A percentile compares a stretch with the other conserved stretches of the same genome.
phyloP scores from a whole-genome alignment of 2,329 filamentous ascomycete genomes.

The Colletotrichum destructivum region DNA sequence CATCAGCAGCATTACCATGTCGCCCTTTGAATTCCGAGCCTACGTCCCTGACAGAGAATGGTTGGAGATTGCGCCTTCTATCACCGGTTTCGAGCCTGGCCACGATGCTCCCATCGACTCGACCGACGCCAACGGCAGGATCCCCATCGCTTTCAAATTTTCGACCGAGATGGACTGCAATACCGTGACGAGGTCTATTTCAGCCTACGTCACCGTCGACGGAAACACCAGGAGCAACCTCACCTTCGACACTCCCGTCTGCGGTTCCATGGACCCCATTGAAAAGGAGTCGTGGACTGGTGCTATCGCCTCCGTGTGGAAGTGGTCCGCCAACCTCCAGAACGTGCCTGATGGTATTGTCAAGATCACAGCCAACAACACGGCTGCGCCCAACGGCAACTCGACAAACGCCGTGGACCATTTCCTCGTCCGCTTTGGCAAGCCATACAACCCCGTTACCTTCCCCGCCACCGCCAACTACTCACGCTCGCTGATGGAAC shows the following conservation, averaged over 20 bases:
- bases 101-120: conserved; percentile 72
- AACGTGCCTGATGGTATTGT: conserved; percentile 75
- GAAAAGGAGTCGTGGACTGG: conserved; percentile 61
- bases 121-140: conserved; percentile 58
- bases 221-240: conserved; percentile 59
- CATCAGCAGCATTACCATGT: conserved; percentile 65
- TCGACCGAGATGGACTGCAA: conserved; percentile 74
- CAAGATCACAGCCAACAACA: conserved; percentile 69
- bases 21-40: conserved; percentile 71
- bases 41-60: conserved; percentile 63
- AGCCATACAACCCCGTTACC: conserved; percentile 71
- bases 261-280: conserved; percentile 54
- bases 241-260: conserved; percentile 60
- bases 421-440: conserved; percentile 72
- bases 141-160: conserved; percentile 68
- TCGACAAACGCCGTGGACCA: conserved; percentile 70
- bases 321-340: conserved; percentile 65
- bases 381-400: conserved; percentile 57
- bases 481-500: conserved; percentile 64
- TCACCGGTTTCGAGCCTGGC: conserved; percentile 73
- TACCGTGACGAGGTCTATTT: conserved; percentile 64
- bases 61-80: conserved; percentile 60
- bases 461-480: conserved; percentile 68
- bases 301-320: conserved; percentile 68
- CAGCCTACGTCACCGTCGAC: conserved; percentile 67